Conservation (phyloP, 352 stramenopile genomes). For the Pythium plurisporium region DNA sequence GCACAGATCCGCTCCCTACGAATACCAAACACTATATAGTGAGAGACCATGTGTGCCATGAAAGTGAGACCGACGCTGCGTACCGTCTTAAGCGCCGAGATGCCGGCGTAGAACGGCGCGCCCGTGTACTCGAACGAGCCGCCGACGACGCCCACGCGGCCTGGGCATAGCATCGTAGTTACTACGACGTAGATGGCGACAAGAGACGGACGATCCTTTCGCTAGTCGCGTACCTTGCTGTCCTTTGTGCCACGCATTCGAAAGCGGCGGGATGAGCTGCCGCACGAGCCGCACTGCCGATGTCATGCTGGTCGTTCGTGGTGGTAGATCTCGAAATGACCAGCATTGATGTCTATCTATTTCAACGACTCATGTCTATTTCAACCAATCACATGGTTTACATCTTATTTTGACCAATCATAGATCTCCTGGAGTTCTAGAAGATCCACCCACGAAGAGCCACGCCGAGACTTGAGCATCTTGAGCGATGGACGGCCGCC, state of each 20-base stretch:
- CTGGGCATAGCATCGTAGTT: too few relatives aligned
- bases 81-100: constrained; percentile 89
- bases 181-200: too few relatives aligned
- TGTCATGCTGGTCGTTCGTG: background rate
- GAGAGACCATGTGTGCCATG: background rate
- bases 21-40: background rate
- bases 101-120: constrained; percentile 95
- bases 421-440: background rate
- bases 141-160: constrained; percentile 91
- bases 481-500: constrained; percentile 2
- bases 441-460: constrained; percentile 17
- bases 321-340: too few relatives aligned
- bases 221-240: constrained; percentile 47
- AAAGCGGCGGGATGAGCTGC: constrained; percentile 62
- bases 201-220: too few relatives aligned
- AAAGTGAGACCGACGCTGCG: background rate
- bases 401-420: constrained; percentile 19
- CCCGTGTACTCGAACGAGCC: constrained; percentile 97
- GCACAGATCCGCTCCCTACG: constrained; percentile 91
- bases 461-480: background rate
- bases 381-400: constrained; percentile 10
- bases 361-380: background rate
- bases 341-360: too few relatives aligned
- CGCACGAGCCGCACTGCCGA: constrained; percentile 22
- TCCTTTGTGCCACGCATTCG: constrained; percentile 61